phyloP scores from a whole-genome alignment of 2,329 filamentous ascomycete genomes.

The Aspergillus sp. region DNA sequence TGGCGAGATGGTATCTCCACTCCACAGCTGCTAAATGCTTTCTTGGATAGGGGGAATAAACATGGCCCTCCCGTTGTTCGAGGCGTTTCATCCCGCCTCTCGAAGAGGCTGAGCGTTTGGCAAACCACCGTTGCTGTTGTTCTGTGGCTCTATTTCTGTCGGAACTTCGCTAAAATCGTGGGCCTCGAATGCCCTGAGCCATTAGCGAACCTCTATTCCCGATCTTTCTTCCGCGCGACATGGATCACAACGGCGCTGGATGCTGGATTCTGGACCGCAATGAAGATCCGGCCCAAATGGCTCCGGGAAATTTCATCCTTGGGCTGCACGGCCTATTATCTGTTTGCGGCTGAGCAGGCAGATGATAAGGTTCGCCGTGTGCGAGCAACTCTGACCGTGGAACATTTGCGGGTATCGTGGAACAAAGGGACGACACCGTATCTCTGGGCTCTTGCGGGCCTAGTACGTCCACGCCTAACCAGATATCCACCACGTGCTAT shows the following conservation, averaged over 20 bases:
- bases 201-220: constrained; percentile 87
- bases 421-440: constrained; percentile 93
- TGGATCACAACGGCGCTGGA: constrained; percentile 95
- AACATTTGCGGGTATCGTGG: constrained; percentile 91
- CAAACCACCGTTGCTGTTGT: constrained; percentile 85
- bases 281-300: constrained; percentile 82
- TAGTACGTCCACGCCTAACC: constrained; percentile 77
- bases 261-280: constrained; percentile 97
- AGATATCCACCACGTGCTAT: constrained; percentile 79
- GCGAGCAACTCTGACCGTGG: constrained; percentile 78
- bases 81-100: constrained; percentile 67
- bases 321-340: constrained; percentile 83
- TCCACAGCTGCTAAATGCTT: background rate
- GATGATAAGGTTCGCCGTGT: constrained; percentile 97
- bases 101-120: constrained; percentile 76
- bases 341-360: constrained; percentile 88
- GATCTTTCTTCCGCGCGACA: constrained; percentile 91
- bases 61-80: constrained; percentile 67
- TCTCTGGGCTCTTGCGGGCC: constrained; percentile 66
- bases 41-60: constrained; percentile 65
- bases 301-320: constrained; percentile 79
- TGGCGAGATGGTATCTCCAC: background rate
- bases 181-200: constrained; percentile 91
- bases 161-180: constrained; percentile 91
- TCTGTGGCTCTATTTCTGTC: constrained; percentile 84